phyloP scores from a whole-genome alignment of 495 filamentous ascomycete genomes.

The Penicillium crystallinum region DNA sequence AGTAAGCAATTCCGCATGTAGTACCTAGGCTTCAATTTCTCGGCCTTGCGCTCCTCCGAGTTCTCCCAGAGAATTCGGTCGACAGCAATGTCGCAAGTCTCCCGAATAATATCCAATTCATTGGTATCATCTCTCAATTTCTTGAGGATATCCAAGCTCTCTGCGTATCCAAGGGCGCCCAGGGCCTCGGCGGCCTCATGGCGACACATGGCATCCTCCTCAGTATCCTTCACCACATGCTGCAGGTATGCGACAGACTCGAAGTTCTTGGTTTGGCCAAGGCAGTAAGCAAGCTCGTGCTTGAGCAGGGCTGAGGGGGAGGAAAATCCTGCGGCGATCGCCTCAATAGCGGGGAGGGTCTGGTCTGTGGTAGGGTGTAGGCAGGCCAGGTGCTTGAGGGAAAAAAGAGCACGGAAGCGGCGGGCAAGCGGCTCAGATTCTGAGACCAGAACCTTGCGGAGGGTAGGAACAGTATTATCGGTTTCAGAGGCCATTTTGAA shows the following conservation, averaged over 20 bases:
- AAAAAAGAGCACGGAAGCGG: slow-evolving; percentile 96
- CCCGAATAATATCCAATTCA: slow-evolving; percentile 74
- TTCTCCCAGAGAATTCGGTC: slow-evolving; percentile 92
- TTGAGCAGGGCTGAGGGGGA: slow-evolving; percentile 85
- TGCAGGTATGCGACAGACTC: slow-evolving; percentile 70
- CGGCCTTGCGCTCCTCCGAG: slow-evolving; percentile 60
- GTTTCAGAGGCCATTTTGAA: slow-evolving; percentile 16
- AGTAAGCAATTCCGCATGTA: neutral
- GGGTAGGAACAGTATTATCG: slow-evolving; percentile 44
- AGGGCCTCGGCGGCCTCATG: slow-evolving; percentile 97
- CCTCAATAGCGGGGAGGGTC: slow-evolving; percentile 73
- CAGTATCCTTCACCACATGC: slow-evolving; percentile 66
- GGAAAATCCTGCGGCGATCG: slow-evolving; percentile 82
- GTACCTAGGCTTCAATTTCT: slow-evolving; percentile 75
- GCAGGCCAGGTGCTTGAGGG: slow-evolving; percentile 86
- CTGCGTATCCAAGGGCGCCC: slow-evolving; percentile 73
- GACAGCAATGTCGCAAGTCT: slow-evolving; percentile 96
- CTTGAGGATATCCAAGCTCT: slow-evolving; percentile 66
- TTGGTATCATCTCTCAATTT: slow-evolving; percentile 61
- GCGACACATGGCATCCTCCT: slow-evolving; percentile 89
- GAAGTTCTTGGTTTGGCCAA: slow-evolving; percentile 78
- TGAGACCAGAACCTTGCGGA: slow-evolving; percentile 71
- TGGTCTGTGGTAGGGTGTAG: slow-evolving; percentile 56
- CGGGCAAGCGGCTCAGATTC: slow-evolving; percentile 77
- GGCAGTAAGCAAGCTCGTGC: slow-evolving; percentile 95